A percentile compares a stretch with the other conserved stretches of the same genome.
Evolutionary conservation across 148 eudicot species (phyloP).

Genomic region (Euryodendron excelsum): DNA sequence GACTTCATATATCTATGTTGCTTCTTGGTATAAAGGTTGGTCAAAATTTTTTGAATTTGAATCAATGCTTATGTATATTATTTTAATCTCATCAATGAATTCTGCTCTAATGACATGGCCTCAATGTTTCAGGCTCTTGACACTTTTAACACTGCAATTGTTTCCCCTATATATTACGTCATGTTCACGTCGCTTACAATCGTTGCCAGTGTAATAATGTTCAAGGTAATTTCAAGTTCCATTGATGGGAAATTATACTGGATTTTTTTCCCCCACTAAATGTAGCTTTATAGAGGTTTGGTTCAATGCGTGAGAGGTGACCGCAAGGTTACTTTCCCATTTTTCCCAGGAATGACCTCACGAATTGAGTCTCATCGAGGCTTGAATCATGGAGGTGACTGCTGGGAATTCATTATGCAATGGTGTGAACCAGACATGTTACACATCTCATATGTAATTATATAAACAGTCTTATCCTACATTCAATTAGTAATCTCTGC

Average conservation of each 20-base stretch:
- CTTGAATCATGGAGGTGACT: background rate
- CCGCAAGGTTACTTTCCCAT: background rate
- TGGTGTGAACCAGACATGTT: background rate
- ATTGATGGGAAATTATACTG: background rate
- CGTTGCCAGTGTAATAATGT: constrained; percentile 62
- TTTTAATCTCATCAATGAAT: background rate
- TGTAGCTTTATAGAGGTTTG: background rate
- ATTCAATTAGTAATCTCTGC: background rate
- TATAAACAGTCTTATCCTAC: background rate
- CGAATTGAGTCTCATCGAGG: background rate
- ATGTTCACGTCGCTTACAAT: constrained; percentile 69
- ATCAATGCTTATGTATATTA: background rate
- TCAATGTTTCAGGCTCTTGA: constrained; percentile 57
- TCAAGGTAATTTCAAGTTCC: constrained; percentile 43
- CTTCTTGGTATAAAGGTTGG: background rate
- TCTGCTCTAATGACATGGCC: background rate
- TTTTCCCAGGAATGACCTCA: background rate
- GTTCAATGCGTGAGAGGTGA: background rate
- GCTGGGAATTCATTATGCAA: background rate
- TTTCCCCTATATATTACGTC: constrained; percentile 67
- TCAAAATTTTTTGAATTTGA: background rate
- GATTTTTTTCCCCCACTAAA: background rate
- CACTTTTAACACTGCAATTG: constrained; percentile 57
- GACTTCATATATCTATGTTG: background rate
- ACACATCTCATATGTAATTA: background rate